Evolutionary conservation across 2,329 filamentous ascomycete genomes (phyloP), one percentile per base, ranked within the genome.

Genomic region (Botrytis deweyae): DNA sequence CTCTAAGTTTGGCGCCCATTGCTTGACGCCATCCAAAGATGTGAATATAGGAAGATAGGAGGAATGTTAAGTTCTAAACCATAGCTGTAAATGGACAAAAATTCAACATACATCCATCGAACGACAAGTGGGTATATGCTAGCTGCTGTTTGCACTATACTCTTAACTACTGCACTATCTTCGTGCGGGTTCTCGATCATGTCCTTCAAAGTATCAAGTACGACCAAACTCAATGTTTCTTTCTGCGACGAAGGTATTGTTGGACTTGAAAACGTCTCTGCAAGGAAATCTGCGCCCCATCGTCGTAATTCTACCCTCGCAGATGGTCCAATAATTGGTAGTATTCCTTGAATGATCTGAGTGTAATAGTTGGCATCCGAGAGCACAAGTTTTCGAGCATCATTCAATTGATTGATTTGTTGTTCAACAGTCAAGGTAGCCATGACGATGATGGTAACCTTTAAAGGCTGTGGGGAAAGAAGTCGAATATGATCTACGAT

Each of bases 211-310:
- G 92, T 93, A 78, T 94, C 91, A 80, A 99, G 84, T 74, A 97
- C 93, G 75, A 89, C 88, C 74, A 93, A 86, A 77, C 91, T 90
- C 84, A 96, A 86, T 75, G 90, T 90, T 86, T 91, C 93, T 86
- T 98, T 99, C 82, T 93, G 90, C 70, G 91, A 87, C 74, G 89
- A 86, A 33, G 91, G 86, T 79, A 98, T 87, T 36, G 92, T 90
- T n/a, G 97, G 96, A 75, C 93, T 97, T 73, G 96, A 92, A 84
- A 99, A 98, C 3, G 95, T 94, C 85, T 99, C 96, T 73, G 95
- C 94, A 62, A 99, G 87, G 81, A 99, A 99, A 75, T 98, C 95
- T 76, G 95, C 92, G 40, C 95, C 96, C 96, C 96, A 99, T 91
- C 95, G 87, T 83, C 94, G 92, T 80, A 98, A 86, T 83, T 97